Conservation (phyloP, 495 filamentous ascomycete species). For the Cryomyces minteri region DNA sequence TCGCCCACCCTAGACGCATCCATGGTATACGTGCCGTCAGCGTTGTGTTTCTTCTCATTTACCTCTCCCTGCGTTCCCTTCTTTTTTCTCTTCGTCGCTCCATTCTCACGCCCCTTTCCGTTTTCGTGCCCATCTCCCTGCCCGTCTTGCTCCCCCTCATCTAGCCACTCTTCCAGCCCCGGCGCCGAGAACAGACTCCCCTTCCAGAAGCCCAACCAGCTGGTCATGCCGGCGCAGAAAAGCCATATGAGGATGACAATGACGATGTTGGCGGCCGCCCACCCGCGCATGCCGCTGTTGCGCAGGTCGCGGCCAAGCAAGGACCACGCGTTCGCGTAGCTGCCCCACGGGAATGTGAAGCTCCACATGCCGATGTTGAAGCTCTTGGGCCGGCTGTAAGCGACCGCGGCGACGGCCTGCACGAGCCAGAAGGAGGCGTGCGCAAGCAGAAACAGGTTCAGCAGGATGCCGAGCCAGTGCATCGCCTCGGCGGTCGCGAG, state of each 20-base stretch:
- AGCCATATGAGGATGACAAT: slow-evolving; percentile 2
- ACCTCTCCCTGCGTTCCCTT: neutral
- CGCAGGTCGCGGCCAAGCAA: slow-evolving; percentile 1
- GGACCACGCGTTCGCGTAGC: slow-evolving; percentile 2
- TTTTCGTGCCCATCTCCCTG: neutral
- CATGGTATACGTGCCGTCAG: neutral
- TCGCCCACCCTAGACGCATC: neutral
- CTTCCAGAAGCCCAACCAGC: neutral
- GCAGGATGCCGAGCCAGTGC: slow-evolving; percentile 5
- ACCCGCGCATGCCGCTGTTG: slow-evolving; percentile 5
- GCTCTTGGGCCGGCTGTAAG: neutral
- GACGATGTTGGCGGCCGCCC: slow-evolving; percentile 1
- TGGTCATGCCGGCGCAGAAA: slow-evolving; percentile 1
- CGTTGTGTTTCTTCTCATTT: neutral
- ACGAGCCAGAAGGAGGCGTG: slow-evolving; percentile 4
- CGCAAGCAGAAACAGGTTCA: slow-evolving; percentile 2
- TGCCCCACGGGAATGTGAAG: slow-evolving; percentile 4
- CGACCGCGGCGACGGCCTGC: neutral
- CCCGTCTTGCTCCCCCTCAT: neutral
- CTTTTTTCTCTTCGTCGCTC: neutral
- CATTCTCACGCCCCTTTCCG: neutral
- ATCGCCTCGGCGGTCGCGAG: neutral
- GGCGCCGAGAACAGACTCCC: neutral
- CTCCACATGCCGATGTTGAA: slow-evolving; percentile 8
- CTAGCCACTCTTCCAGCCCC: neutral